phyloP scores from a whole-genome alignment of 148 eudicot species.

The Persicaria maculosa region DNA sequence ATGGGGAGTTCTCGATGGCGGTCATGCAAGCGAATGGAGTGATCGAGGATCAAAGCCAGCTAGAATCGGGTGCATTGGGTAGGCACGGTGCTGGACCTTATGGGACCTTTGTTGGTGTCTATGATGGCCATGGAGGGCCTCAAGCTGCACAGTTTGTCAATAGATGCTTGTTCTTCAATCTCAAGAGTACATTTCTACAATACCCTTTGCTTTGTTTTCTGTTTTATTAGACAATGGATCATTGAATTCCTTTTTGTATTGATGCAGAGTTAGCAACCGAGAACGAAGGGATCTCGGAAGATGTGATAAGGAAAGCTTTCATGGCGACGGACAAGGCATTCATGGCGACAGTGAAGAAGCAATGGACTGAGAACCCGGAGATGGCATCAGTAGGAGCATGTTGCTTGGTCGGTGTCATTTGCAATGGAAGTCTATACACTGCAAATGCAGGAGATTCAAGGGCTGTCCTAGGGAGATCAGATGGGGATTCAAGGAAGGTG shows the following conservation, averaged over 20 bases:
- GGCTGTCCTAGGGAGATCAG: slow-evolving; percentile 60
- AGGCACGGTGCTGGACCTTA: slow-evolving; percentile 35
- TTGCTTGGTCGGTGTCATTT: slow-evolving; percentile 67
- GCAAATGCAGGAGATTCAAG: slow-evolving; percentile 93
- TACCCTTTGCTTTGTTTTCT: neutral
- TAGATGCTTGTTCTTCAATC: slow-evolving; percentile 39
- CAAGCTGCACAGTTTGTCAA: slow-evolving; percentile 58
- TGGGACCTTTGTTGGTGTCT: slow-evolving; percentile 75
- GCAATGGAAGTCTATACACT: slow-evolving; percentile 44
- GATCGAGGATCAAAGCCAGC: slow-evolving; percentile 70
- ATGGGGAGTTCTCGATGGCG: slow-evolving; percentile 87
- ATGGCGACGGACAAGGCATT: slow-evolving; percentile 69
- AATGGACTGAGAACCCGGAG: slow-evolving; percentile 58
- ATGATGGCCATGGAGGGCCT: slow-evolving; percentile 92
- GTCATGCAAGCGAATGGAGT: slow-evolving; percentile 72
- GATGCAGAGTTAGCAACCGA: slow-evolving; percentile 55
- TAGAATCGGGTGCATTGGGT: slow-evolving; percentile 64
- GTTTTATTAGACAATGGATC: neutral
- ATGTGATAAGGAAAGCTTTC: slow-evolving; percentile 66
- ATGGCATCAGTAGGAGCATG: slow-evolving; percentile 79
- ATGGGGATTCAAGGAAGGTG: slow-evolving; percentile 22
- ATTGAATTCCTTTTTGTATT: neutral
- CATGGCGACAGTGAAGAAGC: slow-evolving; percentile 47
- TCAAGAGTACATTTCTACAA: slow-evolving; percentile 44
- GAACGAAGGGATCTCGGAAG: slow-evolving; percentile 45